phyloP scores from a whole-genome alignment of 768 basidiomycete species.

The Ramaria sp. region DNA sequence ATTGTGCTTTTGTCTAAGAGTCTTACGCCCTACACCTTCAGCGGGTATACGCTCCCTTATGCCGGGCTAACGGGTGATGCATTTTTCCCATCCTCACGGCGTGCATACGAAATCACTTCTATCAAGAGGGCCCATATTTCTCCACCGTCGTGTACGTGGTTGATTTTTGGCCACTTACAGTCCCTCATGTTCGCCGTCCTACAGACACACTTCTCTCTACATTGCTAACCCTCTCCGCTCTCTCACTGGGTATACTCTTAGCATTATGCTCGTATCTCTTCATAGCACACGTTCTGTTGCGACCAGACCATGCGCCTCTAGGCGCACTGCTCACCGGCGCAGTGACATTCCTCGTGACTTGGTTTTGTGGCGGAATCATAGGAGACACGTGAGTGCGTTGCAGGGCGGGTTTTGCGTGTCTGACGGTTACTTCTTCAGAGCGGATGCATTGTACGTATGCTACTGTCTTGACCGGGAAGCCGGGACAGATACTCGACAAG shows the following conservation, averaged over 20 bases:
- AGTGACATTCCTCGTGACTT: conserved; percentile 69
- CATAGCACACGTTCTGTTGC: conserved; percentile 68
- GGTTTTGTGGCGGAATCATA: conserved; percentile 76
- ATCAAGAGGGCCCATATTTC: conserved; percentile 33
- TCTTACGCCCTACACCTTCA: conserved; percentile 30
- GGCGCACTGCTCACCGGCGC: conserved; percentile 70
- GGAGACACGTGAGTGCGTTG: conserved; percentile 50
- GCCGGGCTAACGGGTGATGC: conserved; percentile 66
- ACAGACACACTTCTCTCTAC: conserved; percentile 66
- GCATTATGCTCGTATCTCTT: conserved; percentile 78
- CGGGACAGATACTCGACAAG: conserved; percentile 37
- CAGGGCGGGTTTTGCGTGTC: not conserved
- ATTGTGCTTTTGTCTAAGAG: conserved; percentile 31
- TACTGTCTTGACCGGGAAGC: conserved; percentile 53
- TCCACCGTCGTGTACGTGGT: conserved; percentile 24
- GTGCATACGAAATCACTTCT: conserved; percentile 46
- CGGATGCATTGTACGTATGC: conserved; percentile 57
- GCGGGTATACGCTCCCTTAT: conserved; percentile 53
- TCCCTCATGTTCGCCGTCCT: conserved; percentile 22
- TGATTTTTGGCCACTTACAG: not conserved
- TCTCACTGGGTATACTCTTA: conserved; percentile 74
- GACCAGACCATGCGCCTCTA: conserved; percentile 62
- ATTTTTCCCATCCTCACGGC: conserved; percentile 48
- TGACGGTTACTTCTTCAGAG: conserved; percentile 23
- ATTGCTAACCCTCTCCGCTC: conserved; percentile 45